phyloP scores from a whole-genome alignment of 208 protist species.

The Giardia duodenalis region DNA sequence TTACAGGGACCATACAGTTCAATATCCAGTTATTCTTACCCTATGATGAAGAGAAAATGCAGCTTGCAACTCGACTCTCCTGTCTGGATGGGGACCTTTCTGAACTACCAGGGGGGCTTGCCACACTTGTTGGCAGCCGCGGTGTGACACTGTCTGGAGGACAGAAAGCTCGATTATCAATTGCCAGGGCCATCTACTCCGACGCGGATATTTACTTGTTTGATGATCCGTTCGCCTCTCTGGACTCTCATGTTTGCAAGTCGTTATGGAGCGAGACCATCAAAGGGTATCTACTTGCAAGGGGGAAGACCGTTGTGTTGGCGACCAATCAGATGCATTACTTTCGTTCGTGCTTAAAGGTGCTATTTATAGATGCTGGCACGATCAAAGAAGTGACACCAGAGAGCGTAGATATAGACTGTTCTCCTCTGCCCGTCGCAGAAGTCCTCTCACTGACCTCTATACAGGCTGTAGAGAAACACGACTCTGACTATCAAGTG shows the following conservation, averaged over 20 bases:
- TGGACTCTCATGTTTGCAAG: constrained; percentile 44
- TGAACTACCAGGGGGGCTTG: constrained; percentile 33
- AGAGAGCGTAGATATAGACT: too few relatives aligned
- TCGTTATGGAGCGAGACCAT: constrained; percentile 52
- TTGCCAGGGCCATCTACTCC: constrained; percentile 57
- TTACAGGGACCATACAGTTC: neutral
- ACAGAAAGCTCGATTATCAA: constrained; percentile 54
- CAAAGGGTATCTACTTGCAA: constrained; percentile 53
- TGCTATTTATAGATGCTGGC: neutral
- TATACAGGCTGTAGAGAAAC: too few relatives aligned
- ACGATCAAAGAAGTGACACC: neutral
- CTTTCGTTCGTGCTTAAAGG: neutral
- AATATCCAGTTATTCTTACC: constrained; percentile 47
- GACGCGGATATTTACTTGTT: constrained; percentile 28
- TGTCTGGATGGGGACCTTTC: constrained; percentile 39
- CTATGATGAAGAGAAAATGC: constrained; percentile 39
- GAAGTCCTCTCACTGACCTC: too few relatives aligned
- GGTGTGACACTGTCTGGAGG: constrained; percentile 65
- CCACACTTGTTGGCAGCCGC: constrained; percentile 55
- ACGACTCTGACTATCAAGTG: too few relatives aligned
- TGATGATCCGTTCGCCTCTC: constrained; percentile 45
- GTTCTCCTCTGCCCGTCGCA: too few relatives aligned
- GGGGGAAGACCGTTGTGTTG: constrained; percentile 48
- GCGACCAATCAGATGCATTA: constrained; percentile 47
- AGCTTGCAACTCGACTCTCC: constrained; percentile 28